A percentile compares a stretch with the other conserved stretches of the same genome.
These are phyloP conservation scores for Casuarina glauca DNA, from an alignment of 306 rosid species.

Conservation along the genomic window DNA sequence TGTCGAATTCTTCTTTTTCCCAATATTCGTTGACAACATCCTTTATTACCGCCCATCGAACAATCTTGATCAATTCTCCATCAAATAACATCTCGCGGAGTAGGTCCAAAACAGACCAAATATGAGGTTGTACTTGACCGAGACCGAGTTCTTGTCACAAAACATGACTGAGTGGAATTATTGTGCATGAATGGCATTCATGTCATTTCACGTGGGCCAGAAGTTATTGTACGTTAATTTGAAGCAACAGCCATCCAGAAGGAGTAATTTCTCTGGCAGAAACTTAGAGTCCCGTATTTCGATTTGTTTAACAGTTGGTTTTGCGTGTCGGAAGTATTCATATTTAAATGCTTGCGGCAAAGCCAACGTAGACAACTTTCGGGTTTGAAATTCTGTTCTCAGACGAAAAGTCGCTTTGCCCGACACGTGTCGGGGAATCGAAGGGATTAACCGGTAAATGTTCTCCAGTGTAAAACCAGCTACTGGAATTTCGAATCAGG, in stretches of 20 bases:
- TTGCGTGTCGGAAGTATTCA: slow-evolving; percentile 19
- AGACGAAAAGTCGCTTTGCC: slow-evolving; percentile 20
- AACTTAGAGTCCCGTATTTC: not conserved
- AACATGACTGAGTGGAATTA: not conserved
- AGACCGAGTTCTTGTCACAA: too few relatives aligned
- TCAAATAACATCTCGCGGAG: not conserved
- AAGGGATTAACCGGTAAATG: slow-evolving; percentile 36
- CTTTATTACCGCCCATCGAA: not conserved
- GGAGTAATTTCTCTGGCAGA: not conserved
- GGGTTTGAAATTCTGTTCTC: slow-evolving; percentile 17
- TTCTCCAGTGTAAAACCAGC: slow-evolving; percentile 39
- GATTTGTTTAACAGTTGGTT: not conserved
- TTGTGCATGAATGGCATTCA: slow-evolving; percentile 13
- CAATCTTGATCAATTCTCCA: too few relatives aligned
- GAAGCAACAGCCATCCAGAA: slow-evolving; percentile 22
- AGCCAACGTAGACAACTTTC: slow-evolving; percentile 40
- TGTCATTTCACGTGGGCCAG: slow-evolving; percentile 14
- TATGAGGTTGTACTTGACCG: too few relatives aligned
- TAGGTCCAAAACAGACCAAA: too few relatives aligned
- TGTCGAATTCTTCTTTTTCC: not conserved
- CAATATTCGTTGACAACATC: too few relatives aligned
- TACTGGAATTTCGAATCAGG: slow-evolving; percentile 51
- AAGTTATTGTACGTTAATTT: slow-evolving; percentile 8
- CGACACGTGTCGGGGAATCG: slow-evolving; percentile 37
- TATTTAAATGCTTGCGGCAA: slow-evolving; percentile 31